These are phyloP conservation scores for Hippophae tibetana DNA, from an alignment of 306 rosid species.

Conservation along the genomic window DNA sequence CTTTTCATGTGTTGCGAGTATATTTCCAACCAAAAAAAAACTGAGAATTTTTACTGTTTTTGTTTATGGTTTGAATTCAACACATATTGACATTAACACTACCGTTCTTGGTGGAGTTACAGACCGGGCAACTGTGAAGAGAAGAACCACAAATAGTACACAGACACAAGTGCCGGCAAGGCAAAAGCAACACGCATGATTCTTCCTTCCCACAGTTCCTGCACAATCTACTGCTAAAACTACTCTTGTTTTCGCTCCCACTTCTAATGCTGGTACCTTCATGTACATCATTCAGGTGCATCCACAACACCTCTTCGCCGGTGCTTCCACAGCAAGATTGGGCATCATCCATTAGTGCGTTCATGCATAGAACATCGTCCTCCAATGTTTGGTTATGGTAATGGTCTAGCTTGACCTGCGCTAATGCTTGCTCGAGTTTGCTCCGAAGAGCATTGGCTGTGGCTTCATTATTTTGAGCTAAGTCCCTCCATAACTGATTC, in stretches of 20 bases:
- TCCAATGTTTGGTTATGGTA: no score
- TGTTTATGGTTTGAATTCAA: no score
- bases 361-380: neutral
- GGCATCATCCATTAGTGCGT: conserved; percentile 29
- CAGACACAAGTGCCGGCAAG: conserved; percentile 86
- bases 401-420: conserved; percentile 34
- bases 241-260: no score
- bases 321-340: conserved; percentile 73
- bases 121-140: conserved; percentile 56
- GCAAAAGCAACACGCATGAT: conserved; percentile 63
- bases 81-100: conserved; percentile 64
- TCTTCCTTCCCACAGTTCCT: conserved; percentile 54
- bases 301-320: neutral
- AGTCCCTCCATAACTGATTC: conserved; percentile 69
- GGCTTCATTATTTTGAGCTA: conserved; percentile 75
- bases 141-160: conserved; percentile 80
- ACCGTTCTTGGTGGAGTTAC: conserved; percentile 53
- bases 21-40: no score
- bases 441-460: conserved; percentile 58
- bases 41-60: no score
- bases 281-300: conserved; percentile 7
- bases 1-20: no score
- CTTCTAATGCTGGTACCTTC: neutral
- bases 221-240: conserved; percentile 28
- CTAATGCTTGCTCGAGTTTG: conserved; percentile 52